A percentile compares a stretch with the other conserved stretches of the same genome.
These are phyloP conservation scores for Pichia thaimueangensis DNA, from an alignment of 805 yeast genomes.

Conservation along the genomic window DNA sequence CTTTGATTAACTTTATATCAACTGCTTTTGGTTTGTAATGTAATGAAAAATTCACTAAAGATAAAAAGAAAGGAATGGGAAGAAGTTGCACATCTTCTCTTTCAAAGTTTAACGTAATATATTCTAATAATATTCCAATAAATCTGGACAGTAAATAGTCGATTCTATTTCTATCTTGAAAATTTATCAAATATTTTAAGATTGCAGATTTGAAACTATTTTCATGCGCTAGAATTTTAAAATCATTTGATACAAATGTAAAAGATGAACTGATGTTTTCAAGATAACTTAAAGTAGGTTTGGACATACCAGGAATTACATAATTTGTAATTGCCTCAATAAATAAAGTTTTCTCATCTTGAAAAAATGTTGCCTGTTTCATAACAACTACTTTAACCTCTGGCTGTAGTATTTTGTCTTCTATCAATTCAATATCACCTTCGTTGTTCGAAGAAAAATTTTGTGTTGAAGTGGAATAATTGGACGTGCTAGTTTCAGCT, in stretches of 20 bases:
- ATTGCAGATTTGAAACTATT: conserved; percentile 30
- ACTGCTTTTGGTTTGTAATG: conserved; percentile 61
- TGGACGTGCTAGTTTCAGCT: neutral
- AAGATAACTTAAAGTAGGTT: conserved; percentile 30
- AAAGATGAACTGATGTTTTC: conserved; percentile 30
- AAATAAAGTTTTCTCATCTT: conserved; percentile 35
- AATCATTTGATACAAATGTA: conserved; percentile 21
- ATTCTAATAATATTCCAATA: conserved; percentile 28
- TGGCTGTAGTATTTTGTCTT: neutral
- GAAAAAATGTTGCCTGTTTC: conserved; percentile 28
- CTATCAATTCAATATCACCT: neutral
- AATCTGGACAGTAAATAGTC: conserved; percentile 45
- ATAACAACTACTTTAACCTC: conserved; percentile 20
- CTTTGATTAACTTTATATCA: conserved; percentile 31
- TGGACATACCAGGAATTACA: conserved; percentile 31
- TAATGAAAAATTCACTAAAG: conserved; percentile 49
- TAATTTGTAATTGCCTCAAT: conserved; percentile 31
- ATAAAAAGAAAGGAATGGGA: conserved; percentile 54
- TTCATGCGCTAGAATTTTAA: conserved; percentile 24
- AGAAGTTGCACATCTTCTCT: conserved; percentile 20
- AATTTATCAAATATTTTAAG: conserved; percentile 36
- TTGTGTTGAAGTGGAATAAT: conserved; percentile 3
- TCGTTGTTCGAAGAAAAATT: conserved; percentile 1
- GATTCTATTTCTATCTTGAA: conserved; percentile 39
- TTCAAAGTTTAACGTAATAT: conserved; percentile 22